phyloP scores from a whole-genome alignment of 768 basidiomycete genomes.

The Mycena filopes region DNA sequence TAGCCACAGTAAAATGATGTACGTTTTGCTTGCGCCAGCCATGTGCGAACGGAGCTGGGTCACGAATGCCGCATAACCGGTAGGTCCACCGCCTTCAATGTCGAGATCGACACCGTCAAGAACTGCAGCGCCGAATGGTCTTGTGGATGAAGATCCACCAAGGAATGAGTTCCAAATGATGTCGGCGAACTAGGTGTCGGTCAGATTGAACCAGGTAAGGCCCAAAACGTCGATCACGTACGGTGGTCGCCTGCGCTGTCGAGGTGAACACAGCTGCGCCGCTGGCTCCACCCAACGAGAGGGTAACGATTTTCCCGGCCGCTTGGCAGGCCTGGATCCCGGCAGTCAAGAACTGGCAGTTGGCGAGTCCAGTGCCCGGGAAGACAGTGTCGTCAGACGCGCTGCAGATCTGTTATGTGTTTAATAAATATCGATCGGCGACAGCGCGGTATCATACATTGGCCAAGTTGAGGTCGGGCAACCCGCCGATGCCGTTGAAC shows the following conservation, averaged over 20 bases:
- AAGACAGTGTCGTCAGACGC: conserved; percentile 60
- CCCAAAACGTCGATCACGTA: too few relatives aligned
- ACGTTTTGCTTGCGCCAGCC: conserved; percentile 61
- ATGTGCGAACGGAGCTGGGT: conserved; percentile 61
- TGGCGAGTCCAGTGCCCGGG: conserved; percentile 67
- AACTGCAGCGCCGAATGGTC: conserved; percentile 76
- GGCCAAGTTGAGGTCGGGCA: conserved; percentile 32
- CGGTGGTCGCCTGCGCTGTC: conserved; percentile 58
- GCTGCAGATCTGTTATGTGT: conserved; percentile 63
- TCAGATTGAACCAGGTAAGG: too few relatives aligned
- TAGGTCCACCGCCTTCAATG: conserved; percentile 69
- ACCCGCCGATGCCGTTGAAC: conserved; percentile 14
- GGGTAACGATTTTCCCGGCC: conserved; percentile 64
- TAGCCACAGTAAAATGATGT: conserved; percentile 21
- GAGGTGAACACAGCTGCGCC: conserved; percentile 66
- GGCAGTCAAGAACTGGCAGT: conserved; percentile 69
- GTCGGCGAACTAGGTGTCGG: too few relatives aligned
- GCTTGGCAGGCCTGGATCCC: conserved; percentile 75
- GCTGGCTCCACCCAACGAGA: conserved; percentile 68
- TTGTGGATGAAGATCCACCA: conserved; percentile 53
- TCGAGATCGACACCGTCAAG: conserved; percentile 81
- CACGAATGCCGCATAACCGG: conserved; percentile 64
- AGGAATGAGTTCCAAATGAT: conserved; percentile 79
- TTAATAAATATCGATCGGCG: not conserved
- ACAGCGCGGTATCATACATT: too few relatives aligned